A percentile compares a stretch with the other conserved stretches of the same genome.
phyloP scores from a whole-genome alignment of 2,329 filamentous ascomycete genomes.

The Orbilia quercus region DNA sequence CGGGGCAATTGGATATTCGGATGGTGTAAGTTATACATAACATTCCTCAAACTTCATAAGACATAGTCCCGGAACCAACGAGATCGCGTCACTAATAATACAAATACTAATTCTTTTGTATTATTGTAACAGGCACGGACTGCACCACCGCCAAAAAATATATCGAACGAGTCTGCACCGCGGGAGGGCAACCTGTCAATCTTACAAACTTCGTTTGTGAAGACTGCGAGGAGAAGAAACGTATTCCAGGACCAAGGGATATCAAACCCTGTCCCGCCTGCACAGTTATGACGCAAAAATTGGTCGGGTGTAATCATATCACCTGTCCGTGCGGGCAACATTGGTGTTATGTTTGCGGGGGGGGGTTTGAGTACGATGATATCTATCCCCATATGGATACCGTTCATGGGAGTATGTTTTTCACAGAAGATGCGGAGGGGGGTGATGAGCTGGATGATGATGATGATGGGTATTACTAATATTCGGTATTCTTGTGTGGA shows the following conservation, averaged over 20 bases:
- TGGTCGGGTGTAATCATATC: constrained; percentile 64
- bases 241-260: constrained; percentile 23
- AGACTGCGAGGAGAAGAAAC: constrained; percentile 61
- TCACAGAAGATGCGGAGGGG: constrained; percentile 5
- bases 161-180: constrained; percentile 65
- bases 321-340: constrained; percentile 61
- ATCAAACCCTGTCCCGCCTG: constrained; percentile 63
- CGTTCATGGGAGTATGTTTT: constrained; percentile 61
- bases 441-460: constrained; percentile 15
- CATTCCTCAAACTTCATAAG: background rate
- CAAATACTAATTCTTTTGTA: constrained; percentile 14
- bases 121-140: constrained; percentile 58
- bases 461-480: constrained; percentile 3
- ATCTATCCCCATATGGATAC: constrained; percentile 64
- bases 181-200: constrained; percentile 63
- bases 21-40: constrained; percentile 62
- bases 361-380: constrained; percentile 55
- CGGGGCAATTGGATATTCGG: constrained; percentile 66
- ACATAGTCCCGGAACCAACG: background rate
- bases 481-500: background rate
- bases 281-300: constrained; percentile 62
- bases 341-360: constrained; percentile 65
- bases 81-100: background rate
- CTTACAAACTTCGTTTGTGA: constrained; percentile 65
- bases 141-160: constrained; percentile 65